Percentiles rank a stretch among this genome's conserved stretches.
Conservation (phyloP, 176 grass and related monocot genomes). For the Oropetium thomaeum region DNA sequence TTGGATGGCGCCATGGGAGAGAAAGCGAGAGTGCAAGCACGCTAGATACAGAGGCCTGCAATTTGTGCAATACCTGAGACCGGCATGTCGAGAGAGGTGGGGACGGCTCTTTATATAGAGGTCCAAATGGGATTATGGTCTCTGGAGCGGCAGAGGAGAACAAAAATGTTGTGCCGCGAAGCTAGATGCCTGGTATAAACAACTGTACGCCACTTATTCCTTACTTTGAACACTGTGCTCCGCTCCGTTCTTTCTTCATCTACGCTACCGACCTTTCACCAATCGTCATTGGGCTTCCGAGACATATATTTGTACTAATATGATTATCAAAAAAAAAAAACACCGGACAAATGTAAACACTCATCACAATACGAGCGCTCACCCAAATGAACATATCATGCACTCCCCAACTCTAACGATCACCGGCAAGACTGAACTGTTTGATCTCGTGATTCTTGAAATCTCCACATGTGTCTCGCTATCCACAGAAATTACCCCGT, state of each 20-base stretch:
- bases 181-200: conserved; percentile 9
- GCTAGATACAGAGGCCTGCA: not conserved
- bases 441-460: too few relatives aligned
- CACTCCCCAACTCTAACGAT: too few relatives aligned
- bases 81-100: not conserved
- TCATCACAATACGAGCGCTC: too few relatives aligned
- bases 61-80: not conserved
- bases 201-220: conserved; percentile 21
- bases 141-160: too few relatives aligned
- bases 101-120: conserved; percentile 20
- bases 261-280: not conserved
- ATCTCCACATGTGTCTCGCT: too few relatives aligned
- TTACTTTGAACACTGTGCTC: not conserved
- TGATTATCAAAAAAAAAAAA: too few relatives aligned
- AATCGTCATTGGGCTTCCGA: not conserved
- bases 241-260: conserved; percentile 16
- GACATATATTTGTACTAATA: too few relatives aligned
- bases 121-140: not conserved
- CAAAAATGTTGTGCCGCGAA: not conserved
- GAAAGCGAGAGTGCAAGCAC: not conserved
- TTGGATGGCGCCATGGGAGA: not conserved
- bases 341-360: too few relatives aligned
- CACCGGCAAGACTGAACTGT: too few relatives aligned
- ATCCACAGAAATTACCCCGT: too few relatives aligned
- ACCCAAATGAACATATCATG: too few relatives aligned